These are phyloP conservation scores for Candida maesae DNA, from an alignment of 805 yeast genomes.

Conservation along the genomic window DNA sequence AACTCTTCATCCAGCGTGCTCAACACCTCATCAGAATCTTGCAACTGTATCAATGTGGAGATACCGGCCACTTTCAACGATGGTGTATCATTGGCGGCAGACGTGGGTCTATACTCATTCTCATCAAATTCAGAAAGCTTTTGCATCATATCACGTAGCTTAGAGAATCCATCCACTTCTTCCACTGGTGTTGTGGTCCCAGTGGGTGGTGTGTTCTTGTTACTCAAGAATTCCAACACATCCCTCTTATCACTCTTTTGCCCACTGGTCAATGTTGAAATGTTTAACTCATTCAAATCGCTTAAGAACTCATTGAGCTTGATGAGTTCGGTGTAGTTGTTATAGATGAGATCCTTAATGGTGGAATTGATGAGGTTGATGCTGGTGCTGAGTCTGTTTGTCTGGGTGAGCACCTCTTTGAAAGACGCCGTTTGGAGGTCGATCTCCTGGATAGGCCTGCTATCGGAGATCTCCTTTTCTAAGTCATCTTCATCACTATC, in stretches of 20 bases:
- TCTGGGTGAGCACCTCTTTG: conserved; percentile 31
- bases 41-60: conserved; percentile 5
- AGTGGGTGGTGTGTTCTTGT: neutral
- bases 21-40: neutral
- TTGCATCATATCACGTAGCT: conserved; percentile 20
- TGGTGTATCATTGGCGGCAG: too few species aligned
- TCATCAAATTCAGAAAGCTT: conserved; percentile 20
- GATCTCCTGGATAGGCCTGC: conserved; percentile 23
- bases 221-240: conserved; percentile 15
- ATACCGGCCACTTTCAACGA: too few species aligned
- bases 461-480: conserved; percentile 26
- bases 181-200: neutral
- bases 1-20: conserved; percentile 6
- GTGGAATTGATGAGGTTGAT: conserved; percentile 53
- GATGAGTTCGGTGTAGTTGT: conserved; percentile 70
- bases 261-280: conserved; percentile 7
- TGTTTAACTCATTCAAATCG: conserved; percentile 29
- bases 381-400: conserved; percentile 40
- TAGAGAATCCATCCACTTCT: conserved; percentile 5
- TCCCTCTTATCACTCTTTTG: conserved; percentile 6
- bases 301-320: conserved; percentile 56
- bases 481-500: conserved; percentile 27
- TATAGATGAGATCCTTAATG: conserved; percentile 68
- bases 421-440: conserved; percentile 29
- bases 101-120: conserved; percentile 5